Conservation (phyloP, 441 rosid species). For the Aleurites moluccanus region DNA sequence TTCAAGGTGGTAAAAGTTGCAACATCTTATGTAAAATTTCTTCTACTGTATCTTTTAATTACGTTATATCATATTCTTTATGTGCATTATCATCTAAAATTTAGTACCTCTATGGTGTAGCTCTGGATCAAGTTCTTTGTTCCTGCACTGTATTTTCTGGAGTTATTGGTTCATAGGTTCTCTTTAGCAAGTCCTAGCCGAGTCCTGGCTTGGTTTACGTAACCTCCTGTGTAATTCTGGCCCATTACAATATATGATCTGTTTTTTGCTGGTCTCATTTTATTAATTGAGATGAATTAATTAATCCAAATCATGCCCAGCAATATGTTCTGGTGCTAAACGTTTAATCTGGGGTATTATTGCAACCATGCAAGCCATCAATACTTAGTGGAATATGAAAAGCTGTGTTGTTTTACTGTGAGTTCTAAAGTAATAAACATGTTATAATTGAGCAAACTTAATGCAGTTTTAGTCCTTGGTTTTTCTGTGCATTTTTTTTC, state of each 20-base stretch:
- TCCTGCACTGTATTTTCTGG: background rate
- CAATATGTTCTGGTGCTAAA: background rate
- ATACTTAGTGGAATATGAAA: background rate
- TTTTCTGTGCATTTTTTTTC: background rate
- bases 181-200: background rate
- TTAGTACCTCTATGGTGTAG: background rate
- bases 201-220: background rate
- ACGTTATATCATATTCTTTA: background rate
- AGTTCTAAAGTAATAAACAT: background rate
- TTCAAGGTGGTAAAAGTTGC: background rate
- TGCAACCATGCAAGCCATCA: background rate
- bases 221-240: background rate
- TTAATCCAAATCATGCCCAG: background rate
- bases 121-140: constrained; percentile 5
- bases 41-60: background rate
- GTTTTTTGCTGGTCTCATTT: background rate
- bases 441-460: background rate
- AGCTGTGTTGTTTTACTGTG: background rate
- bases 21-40: background rate
- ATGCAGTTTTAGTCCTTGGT: background rate
- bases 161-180: background rate
- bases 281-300: background rate
- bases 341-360: background rate
- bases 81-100: background rate
- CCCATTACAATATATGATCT: background rate